phyloP scores from a whole-genome alignment of 352 stramenopile genomes.

The Pythium utonaiense region DNA sequence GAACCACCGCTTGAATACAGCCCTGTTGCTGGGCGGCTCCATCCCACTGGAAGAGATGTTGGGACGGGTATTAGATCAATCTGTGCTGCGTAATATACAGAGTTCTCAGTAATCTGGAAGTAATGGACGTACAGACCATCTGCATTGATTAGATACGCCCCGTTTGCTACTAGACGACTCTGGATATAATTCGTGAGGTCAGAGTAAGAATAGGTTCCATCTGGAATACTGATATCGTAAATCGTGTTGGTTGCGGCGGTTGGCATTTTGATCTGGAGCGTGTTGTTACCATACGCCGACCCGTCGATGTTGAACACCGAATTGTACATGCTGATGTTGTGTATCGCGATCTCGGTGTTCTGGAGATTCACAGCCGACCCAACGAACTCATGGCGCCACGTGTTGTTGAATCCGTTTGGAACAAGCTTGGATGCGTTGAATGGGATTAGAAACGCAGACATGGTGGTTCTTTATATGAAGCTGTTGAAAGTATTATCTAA shows the following conservation, averaged over 20 bases:
- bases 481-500: neutral
- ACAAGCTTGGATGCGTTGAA: conserved; percentile 9
- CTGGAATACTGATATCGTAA: conserved; percentile 12
- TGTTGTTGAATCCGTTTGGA: conserved; percentile 23
- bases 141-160: conserved; percentile 25
- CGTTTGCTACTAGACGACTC: conserved; percentile 9
- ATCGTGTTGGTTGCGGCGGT: conserved; percentile 17
- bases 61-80: conserved; percentile 15
- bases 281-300: conserved; percentile 15
- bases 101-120: conserved; percentile 19
- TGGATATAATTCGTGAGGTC: conserved; percentile 25
- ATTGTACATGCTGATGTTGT: conserved; percentile 23
- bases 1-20: conserved; percentile 19
- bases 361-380: conserved; percentile 14
- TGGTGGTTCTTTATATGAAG: conserved; percentile 2
- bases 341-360: conserved; percentile 15
- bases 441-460: neutral
- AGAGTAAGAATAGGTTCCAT: conserved; percentile 23
- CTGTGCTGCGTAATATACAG: conserved; percentile 21
- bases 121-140: conserved; percentile 20
- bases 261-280: conserved; percentile 22
- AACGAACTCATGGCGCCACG: conserved; percentile 5
- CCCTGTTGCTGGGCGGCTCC: conserved; percentile 17
- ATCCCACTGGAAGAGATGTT: conserved; percentile 14
- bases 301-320: conserved; percentile 26